Conservation (phyloP, 2,329 filamentous ascomycete species). For the Fusarium sarcochroum region DNA sequence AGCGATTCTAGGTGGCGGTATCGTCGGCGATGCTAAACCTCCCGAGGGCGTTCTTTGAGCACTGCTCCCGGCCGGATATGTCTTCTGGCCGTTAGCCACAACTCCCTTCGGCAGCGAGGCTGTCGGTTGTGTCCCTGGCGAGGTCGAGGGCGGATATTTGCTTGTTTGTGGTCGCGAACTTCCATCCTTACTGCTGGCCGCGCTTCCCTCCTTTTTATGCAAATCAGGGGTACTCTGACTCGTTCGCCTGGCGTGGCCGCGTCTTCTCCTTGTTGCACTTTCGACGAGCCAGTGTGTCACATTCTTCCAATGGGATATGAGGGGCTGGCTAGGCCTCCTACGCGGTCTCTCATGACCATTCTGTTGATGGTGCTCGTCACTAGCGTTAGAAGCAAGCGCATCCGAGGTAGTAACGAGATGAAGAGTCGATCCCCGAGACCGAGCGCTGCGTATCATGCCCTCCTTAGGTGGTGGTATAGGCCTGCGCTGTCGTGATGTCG, state of each 20-base stretch:
- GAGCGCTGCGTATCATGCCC: conserved; percentile 74
- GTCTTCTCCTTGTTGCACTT: conserved; percentile 68
- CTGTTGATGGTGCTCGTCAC: conserved; percentile 49
- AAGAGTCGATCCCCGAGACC: conserved; percentile 85
- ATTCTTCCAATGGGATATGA: conserved; percentile 73
- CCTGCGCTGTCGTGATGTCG: conserved; percentile 81
- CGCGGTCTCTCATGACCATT: conserved; percentile 61
- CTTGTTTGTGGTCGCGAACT: conserved; percentile 73
- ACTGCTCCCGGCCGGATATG: conserved; percentile 33
- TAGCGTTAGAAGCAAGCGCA: conserved; percentile 57
- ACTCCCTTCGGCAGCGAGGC: conserved; percentile 65
- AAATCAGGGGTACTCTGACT: conserved; percentile 74
- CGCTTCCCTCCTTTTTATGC: conserved; percentile 62
- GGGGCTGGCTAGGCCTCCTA: conserved; percentile 70
- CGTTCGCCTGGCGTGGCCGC: conserved; percentile 63
- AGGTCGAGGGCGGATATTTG: conserved; percentile 64
- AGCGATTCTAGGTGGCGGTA: conserved; percentile 51
- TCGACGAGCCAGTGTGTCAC: conserved; percentile 76
- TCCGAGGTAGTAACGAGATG: conserved; percentile 82
- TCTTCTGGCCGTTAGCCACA: conserved; percentile 65
- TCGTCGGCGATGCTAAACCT: conserved; percentile 49
- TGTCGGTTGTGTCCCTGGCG: conserved; percentile 55
- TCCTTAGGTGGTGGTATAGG: conserved; percentile 91
- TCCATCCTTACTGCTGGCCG: conserved; percentile 64
- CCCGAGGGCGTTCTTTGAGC: conserved; percentile 43